Base-by-base conservation (phyloP, 2,329 filamentous ascomycete genomes). In the Xylaria sp. region DNA sequence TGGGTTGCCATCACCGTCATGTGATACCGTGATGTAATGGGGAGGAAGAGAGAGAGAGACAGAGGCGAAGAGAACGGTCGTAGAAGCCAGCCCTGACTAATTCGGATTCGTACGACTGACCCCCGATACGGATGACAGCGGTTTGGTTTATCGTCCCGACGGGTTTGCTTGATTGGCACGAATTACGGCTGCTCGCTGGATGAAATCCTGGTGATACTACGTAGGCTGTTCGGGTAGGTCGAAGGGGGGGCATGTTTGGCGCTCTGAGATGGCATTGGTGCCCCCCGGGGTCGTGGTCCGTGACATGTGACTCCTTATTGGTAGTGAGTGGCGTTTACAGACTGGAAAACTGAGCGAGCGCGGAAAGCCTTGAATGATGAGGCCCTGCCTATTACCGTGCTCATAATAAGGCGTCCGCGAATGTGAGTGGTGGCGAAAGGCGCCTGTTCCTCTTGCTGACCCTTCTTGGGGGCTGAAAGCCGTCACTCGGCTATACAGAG, bases 231-330 rank as follows among this genome's bases (percentile, higher is more conserved):
- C 23, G 23, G 23, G 23, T 30, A 30, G 23, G 13, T 50, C 55
- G 57, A 54, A 50, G 47, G 39, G 47, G 39, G 57, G 46, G 54
- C 50, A 39, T 46, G 34, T n/a, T 54, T 44, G 48, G 55, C 19
- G 47, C 54, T 59, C 10, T 56, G 62, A 46, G 44, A 53, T 54
- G 55, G 58, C 55, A 64, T 62, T 64, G 62, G 62, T 60, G 54
- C 56, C 59, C 58, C 52, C 47, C 53, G 52, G 54, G 59, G 60
- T 59, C 56, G 58, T 60, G 56, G 55, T 44, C 53, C 39, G 58
- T 53, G 60, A 54, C 62, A 64, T 64, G 62, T 64, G 62, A 64
- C 60, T 54, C 58, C 53, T 54, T 56, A 58, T 42, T 42, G 11
- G 37, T 7, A 42, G 37, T 10, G 50, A 59, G 58, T 60, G 60